Evolutionary conservation across 2,329 filamentous ascomycete species (phyloP).

Genomic region (Xylariaceae sp.): DNA sequence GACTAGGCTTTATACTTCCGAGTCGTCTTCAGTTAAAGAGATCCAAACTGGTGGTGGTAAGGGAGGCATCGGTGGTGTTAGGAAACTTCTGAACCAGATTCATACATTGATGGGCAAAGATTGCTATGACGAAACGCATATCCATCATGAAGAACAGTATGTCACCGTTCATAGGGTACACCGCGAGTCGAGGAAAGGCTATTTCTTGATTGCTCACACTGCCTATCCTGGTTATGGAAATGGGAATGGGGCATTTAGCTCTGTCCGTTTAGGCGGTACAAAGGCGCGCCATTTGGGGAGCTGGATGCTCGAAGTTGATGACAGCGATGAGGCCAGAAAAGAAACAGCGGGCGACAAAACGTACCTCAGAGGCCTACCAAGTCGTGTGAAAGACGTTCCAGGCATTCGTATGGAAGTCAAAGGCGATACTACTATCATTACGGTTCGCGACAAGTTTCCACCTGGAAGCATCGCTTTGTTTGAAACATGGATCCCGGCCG

Average conservation of each 20-base stretch:
- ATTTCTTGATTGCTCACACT: constrained; percentile 95
- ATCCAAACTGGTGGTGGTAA: constrained; percentile 74
- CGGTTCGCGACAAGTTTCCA: constrained; percentile 81
- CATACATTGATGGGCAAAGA: constrained; percentile 96
- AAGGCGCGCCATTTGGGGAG: constrained; percentile 85
- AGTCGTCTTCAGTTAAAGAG: constrained; percentile 67
- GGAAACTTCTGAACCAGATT: constrained; percentile 92
- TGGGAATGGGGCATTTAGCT: constrained; percentile 79
- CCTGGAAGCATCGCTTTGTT: constrained; percentile 95
- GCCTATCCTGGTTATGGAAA: constrained; percentile 91
- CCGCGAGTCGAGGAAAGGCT: constrained; percentile 88
- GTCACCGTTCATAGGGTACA: constrained; percentile 96
- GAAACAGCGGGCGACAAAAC: constrained; percentile 72
- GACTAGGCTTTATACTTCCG: constrained; percentile 80
- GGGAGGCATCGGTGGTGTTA: constrained; percentile 86
- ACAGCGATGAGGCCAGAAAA: constrained; percentile 71
- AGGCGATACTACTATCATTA: constrained; percentile 78
- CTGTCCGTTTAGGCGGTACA: constrained; percentile 83
- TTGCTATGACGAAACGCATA: constrained; percentile 91
- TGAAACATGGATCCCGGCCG: constrained; percentile 92
- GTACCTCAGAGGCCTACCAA: constrained; percentile 81
- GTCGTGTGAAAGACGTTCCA: constrained; percentile 75
- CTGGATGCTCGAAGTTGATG: constrained; percentile 91
- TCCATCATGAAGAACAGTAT: constrained; percentile 95
- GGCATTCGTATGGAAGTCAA: constrained; percentile 76